Base-by-base conservation (phyloP, 371 early-diverging fungal species). In the Rhizomucor miehei region DNA sequence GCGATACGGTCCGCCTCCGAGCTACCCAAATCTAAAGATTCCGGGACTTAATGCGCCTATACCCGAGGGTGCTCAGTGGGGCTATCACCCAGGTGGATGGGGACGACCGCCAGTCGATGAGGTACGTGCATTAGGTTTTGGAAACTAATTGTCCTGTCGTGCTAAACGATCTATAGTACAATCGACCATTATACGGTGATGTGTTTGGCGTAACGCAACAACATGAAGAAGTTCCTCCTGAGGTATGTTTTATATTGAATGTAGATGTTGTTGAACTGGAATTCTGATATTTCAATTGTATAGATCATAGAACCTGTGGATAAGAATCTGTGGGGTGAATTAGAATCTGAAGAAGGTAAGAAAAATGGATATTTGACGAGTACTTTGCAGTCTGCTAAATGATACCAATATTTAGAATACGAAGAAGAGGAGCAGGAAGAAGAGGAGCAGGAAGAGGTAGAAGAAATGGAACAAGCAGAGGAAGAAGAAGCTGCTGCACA, bases 21-120 rank as follows among this genome's bases (percentile, higher is more conserved):
- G 88, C 51, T 99, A 99, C 69, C 94, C 97, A 5, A 87, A 84
- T 56, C 66, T 98, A 44, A 90, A 87, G 59, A 89, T 99, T 49
- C 94, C 99, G 3, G 99, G 99, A 3, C 74, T 99, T 29, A 99
- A 97, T 69, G 90, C 96, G 10, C 98, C 97, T 1, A 98, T 99
- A 63, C 99, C 99, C 11, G 84, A 88, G 21, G 98, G 99, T 13
- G 97, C 95, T n/a, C 92, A 93, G 61, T 98, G 97, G 99, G 99
- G 99, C 9, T 98, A 87, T 64, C 97, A 97, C 64, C 96, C 97
- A 6, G 98, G 98, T 60, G 97, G 97, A 25, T 98, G 97, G 98
- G 99, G 99, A 14, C 89, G 92, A 66, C 97, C 98, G 44, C 98
- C 98, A 10, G 95, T 97, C 2, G 98, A 98, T 69, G 96, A 96